phyloP scores from a whole-genome alignment of 2,329 filamentous ascomycete species.

The Aspergillus intermedius region DNA sequence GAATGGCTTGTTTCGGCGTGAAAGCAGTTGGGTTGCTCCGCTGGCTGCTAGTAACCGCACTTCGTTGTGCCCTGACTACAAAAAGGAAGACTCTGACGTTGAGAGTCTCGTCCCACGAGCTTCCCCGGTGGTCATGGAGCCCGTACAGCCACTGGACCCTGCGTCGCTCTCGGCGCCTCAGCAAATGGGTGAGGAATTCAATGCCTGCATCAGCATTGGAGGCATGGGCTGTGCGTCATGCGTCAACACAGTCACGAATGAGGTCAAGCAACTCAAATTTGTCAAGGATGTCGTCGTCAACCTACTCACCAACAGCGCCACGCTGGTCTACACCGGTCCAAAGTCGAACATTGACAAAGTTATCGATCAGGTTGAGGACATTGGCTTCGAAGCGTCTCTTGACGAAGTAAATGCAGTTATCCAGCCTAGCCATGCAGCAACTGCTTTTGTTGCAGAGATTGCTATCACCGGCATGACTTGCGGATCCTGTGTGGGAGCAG shows the following conservation, averaged over 20 bases:
- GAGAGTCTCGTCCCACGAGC: constrained; percentile 2
- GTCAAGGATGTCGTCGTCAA: constrained; percentile 56
- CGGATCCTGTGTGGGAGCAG: constrained; percentile 47
- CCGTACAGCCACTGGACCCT: neutral
- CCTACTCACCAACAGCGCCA: constrained; percentile 61
- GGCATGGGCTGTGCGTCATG: constrained; percentile 72
- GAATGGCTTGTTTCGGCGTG: neutral
- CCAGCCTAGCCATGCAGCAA: constrained; percentile 1
- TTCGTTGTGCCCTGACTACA: neutral
- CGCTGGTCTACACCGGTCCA: constrained; percentile 50
- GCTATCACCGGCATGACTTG: constrained; percentile 54
- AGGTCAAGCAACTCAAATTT: constrained; percentile 53
- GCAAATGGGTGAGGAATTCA: constrained; percentile 13
- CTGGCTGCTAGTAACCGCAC: constrained; percentile 4
- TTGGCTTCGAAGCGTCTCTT: constrained; percentile 43
- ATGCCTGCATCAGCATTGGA: constrained; percentile 46
- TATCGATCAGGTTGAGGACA: constrained; percentile 44
- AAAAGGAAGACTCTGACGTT: neutral
- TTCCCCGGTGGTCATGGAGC: neutral
- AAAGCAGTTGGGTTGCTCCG: constrained; percentile 1
- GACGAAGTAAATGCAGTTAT: constrained; percentile 24
- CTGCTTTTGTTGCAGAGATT: constrained; percentile 38
- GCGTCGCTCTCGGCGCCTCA: neutral
- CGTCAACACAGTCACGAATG: constrained; percentile 55
- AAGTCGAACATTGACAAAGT: constrained; percentile 42